Percentiles rank a stretch among this genome's conserved stretches.
These are phyloP conservation scores for Paraphaeosphaeria sporulosa DNA, from an alignment of 2,329 filamentous ascomycete species.

Conservation along the genomic window DNA sequence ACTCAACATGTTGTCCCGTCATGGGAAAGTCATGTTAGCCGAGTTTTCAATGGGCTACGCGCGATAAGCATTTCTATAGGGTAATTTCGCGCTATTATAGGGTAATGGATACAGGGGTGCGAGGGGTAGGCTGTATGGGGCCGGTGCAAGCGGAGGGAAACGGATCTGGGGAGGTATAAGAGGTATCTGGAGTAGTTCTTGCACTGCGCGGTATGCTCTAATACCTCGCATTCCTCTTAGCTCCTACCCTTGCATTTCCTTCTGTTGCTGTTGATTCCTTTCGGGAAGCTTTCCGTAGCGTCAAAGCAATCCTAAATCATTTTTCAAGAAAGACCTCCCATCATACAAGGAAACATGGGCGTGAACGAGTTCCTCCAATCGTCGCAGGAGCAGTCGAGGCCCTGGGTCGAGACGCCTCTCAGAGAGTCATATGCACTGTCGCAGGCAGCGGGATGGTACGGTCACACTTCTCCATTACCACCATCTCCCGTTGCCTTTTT, in stretches of 20 bases:
- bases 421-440: conserved; percentile 73
- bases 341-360: conserved; percentile 25
- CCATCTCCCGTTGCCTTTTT: conserved; percentile 9
- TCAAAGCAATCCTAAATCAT: not conserved
- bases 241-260: not conserved
- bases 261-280: not conserved
- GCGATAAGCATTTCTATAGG: conserved; percentile 38
- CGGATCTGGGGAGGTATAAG: conserved; percentile 10
- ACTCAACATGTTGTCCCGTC: conserved; percentile 22
- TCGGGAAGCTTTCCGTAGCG: not conserved
- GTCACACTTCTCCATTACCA: conserved; percentile 36
- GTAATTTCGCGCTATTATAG: conserved; percentile 44
- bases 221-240: not conserved
- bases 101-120: conserved; percentile 42
- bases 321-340: not conserved
- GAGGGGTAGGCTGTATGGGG: conserved; percentile 10
- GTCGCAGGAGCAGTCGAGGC: conserved; percentile 35
- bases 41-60: conserved; percentile 9
- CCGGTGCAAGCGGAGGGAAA: conserved; percentile 2
- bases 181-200: not conserved
- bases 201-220: not conserved
- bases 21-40: conserved; percentile 28
- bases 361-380: conserved; percentile 30
- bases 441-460: conserved; percentile 74
- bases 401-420: conserved; percentile 77